Base-by-base conservation (phyloP, 129 eudicot species). In the Kitagawia praeruptora region DNA sequence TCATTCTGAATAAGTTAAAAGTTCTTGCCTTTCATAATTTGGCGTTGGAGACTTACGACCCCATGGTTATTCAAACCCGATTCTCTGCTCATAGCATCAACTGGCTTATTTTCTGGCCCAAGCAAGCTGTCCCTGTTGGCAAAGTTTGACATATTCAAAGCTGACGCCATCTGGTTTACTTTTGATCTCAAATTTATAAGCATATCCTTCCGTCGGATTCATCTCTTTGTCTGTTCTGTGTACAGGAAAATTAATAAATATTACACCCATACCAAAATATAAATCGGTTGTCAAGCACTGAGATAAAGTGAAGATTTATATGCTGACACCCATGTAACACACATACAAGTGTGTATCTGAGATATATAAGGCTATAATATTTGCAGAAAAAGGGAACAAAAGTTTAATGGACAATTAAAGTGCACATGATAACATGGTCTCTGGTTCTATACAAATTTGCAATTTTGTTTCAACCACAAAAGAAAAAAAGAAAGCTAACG, bases 141-240 rank as follows among this genome's bases (percentile, higher is more conserved):
- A 87, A 92, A 90, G 85, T 89, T 90, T 78, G 97, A 96, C 97
- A 92, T 96, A 89, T 91, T 96, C 89, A 96, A 89, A 38, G 93
- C 85, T 64, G 91, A 76, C 23, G 97, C 96, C 98, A 94, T 94
- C 85, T 94, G 97, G 78, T 84, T 92, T 73, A 87, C 91, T 85
- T 96, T 96, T 82, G 95, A 78, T 83, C 94, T 96, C 90, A 96
- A 81, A 85, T 90, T 90, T 78, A 82, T 79, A 70, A 92, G 86
- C 91, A 85, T 96, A 75, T 92, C 99, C 80, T 81, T 85, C 41
- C 98, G 96, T 14, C 96, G 90, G n/a, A 77, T 92, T 96, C 93
- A 87, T 85, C 80, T 96, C 97, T 87, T 96, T 96, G 87, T 92
- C 97, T 58, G 97, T 81, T 77, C 98, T 94, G 93, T 78, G 76